phyloP scores from a whole-genome alignment of 2,329 filamentous ascomycete genomes.

The Colletotrichum lini region DNA sequence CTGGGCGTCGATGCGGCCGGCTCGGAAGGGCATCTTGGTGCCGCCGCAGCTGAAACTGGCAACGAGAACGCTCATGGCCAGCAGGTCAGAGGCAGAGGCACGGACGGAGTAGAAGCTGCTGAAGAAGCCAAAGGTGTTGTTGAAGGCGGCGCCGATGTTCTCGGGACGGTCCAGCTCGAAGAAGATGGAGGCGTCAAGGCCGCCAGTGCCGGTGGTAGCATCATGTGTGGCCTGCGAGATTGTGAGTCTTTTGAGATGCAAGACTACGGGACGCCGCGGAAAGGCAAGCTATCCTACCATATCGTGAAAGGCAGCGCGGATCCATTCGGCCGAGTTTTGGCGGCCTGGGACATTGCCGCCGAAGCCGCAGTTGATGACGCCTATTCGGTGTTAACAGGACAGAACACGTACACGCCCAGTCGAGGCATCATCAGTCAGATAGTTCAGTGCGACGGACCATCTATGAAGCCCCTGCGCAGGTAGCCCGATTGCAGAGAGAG shows the following conservation, averaged over 20 bases:
- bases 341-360: conserved; percentile 40
- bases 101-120: conserved; percentile 43
- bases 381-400: conserved; percentile 23
- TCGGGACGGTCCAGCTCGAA: conserved; percentile 46
- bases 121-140: conserved; percentile 49
- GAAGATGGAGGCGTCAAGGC: conserved; percentile 47
- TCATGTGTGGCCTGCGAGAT: conserved; percentile 44
- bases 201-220: conserved; percentile 43
- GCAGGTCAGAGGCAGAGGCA: conserved; percentile 46
- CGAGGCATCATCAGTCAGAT: too few species aligned
- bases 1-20: conserved; percentile 50
- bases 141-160: conserved; percentile 45
- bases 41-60: conserved; percentile 45
- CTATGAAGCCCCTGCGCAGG: conserved; percentile 34
- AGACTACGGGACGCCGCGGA: too few species aligned
- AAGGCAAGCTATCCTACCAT: not conserved
- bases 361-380: conserved; percentile 42
- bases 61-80: conserved; percentile 45
- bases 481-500: conserved; percentile 40
- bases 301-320: conserved; percentile 48
- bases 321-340: conserved; percentile 48
- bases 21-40: conserved; percentile 47
- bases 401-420: not conserved
- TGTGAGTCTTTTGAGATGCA: not conserved
- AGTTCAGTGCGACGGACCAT: conserved; percentile 18